Evolutionary conservation across 2,329 filamentous ascomycete genomes (phyloP), one percentile per base, ranked within the genome.

Genomic region (Colletotrichum karsti): DNA sequence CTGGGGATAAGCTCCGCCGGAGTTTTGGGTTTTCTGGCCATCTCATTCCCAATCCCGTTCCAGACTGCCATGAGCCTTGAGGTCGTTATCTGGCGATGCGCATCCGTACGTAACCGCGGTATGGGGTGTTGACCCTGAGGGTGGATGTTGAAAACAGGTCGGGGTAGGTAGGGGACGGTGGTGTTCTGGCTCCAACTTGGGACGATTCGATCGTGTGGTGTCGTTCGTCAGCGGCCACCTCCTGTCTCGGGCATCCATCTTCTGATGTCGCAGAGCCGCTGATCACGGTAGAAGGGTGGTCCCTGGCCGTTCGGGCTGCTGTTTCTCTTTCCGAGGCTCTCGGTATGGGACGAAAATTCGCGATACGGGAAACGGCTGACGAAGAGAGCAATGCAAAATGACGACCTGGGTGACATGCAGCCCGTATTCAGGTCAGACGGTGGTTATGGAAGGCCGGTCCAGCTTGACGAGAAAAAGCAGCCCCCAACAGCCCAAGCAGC

Each of bases 401-500:
- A 39, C 51, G 35, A 37, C 10, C 28, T 4, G 15, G 20, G 20
- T 9, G 7, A 46, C 39, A 42, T 12, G 9, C 13, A 22, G 22
- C 39, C 48, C 41, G 55, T 58, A 58, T 46, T 18, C 26, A 35
- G 35, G 26, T 18, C 37, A 42, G 15, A 28, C 48, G 20, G 33
- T 7, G 33, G 9, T 10, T 22, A 37, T n/a, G 24, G 12, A 46
- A 15, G 13, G 7, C 28, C 9, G 18, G 26, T 22, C 28, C 7
- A 33, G 3, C 26, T 15, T 22, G 28, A 26, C 12, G n/a, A 35
- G 28, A 24, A 33, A n/a, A 18, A 15, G 28, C n/a, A 50, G 26
- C 22, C 33, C 50, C 41, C 24, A 56, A 20, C 10, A 63, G 37
- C 58, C 58, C 63, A 63, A 67, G 58, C 22, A 15, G 58, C 58